Percentiles rank a stretch among this genome's conserved stretches.
Evolutionary conservation across 2,329 filamentous ascomycete genomes (phyloP).

Genomic region (Botrytis paeoniae): DNA sequence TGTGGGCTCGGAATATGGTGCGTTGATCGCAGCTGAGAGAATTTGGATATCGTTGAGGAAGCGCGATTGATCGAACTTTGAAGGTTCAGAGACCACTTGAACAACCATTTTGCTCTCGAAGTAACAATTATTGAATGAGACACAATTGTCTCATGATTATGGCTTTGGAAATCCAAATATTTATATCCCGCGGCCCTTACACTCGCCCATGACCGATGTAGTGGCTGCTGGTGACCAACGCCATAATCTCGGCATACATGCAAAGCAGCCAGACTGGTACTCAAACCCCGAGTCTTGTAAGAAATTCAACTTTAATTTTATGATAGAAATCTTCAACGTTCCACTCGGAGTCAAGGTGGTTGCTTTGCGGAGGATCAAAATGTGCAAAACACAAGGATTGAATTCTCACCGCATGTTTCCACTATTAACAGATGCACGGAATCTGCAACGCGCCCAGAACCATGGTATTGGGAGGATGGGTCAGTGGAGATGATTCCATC

Average conservation of each 20-base stretch:
- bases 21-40: constrained; percentile 1
- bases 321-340: background rate
- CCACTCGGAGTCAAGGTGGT: background rate
- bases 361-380: background rate
- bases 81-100: background rate
- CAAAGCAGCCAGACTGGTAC: background rate
- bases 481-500: background rate
- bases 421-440: background rate
- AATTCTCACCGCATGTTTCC: background rate
- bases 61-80: background rate
- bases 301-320: too few relatives aligned
- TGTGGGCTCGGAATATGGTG: constrained; percentile 2
- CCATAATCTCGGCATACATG: background rate
- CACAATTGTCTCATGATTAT: too few relatives aligned
- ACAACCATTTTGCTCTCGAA: background rate
- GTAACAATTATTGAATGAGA: background rate
- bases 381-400: constrained; percentile 2
- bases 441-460: background rate
- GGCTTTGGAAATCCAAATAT: background rate
- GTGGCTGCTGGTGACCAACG: too few relatives aligned
- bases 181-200: background rate
- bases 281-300: background rate
- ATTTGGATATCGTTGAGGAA: background rate
- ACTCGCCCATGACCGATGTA: background rate
- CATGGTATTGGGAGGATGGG: background rate